These are phyloP conservation scores for Mortierella sp. DNA, from an alignment of 371 early-diverging fungal species.

Conservation along the genomic window DNA sequence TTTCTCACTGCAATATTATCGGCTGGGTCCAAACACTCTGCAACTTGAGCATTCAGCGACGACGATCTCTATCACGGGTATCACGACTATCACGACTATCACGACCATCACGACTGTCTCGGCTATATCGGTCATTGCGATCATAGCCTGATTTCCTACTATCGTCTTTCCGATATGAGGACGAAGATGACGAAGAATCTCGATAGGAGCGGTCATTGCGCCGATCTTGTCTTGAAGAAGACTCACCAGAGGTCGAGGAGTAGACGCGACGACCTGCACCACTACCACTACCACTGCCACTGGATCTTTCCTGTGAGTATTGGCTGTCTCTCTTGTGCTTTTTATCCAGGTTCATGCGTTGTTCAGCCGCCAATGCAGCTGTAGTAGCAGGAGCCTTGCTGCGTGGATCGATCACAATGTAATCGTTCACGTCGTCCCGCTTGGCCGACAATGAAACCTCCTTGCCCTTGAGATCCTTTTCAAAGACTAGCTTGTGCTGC, in stretches of 20 bases:
- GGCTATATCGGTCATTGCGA: slow-evolving; percentile 13
- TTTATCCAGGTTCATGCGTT: slow-evolving; percentile 21
- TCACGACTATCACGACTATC: slow-evolving; percentile 48
- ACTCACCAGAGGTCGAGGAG: not conserved
- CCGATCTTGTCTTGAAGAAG: slow-evolving; percentile 7
- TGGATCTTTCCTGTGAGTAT: slow-evolving; percentile 4
- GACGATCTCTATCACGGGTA: slow-evolving; percentile 33
- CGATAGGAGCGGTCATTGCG: slow-evolving; percentile 13
- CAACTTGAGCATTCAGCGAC: too few relatives aligned
- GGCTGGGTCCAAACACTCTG: too few relatives aligned
- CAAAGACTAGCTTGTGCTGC: slow-evolving; percentile 74
- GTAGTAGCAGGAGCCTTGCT: slow-evolving; percentile 37
- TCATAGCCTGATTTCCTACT: slow-evolving; percentile 23
- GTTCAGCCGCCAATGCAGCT: slow-evolving; percentile 29
- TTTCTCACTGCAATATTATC: too few relatives aligned
- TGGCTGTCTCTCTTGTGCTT: slow-evolving; percentile 17
- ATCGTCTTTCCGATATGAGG: slow-evolving; percentile 21
- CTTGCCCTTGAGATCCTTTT: slow-evolving; percentile 73
- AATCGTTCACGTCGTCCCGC: slow-evolving; percentile 75
- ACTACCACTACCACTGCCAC: slow-evolving; percentile 3
- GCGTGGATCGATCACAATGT: slow-evolving; percentile 79
- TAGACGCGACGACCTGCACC: not conserved
- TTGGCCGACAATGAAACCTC: slow-evolving; percentile 63
- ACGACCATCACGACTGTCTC: slow-evolving; percentile 19
- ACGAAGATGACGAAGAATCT: slow-evolving; percentile 5